Evolutionary conservation across 2,329 filamentous ascomycete species (phyloP).

Genomic region (Ophiostoma novo-ulmi): DNA sequence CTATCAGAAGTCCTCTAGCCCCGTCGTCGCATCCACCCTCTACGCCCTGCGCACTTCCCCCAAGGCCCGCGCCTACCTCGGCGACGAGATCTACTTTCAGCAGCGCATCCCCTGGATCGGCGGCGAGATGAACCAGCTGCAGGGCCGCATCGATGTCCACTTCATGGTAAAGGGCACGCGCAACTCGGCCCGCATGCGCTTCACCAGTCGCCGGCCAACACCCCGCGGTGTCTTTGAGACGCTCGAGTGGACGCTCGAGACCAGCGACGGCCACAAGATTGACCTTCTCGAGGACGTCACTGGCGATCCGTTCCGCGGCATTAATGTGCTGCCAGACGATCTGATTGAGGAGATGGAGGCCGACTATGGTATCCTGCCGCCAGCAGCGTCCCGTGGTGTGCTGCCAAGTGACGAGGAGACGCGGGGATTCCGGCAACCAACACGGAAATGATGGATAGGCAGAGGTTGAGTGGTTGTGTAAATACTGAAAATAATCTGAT

Average conservation of each 20-base stretch:
- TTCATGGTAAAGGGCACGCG: slow-evolving; percentile 82
- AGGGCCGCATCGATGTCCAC: slow-evolving; percentile 79
- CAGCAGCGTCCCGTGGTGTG: slow-evolving; percentile 16
- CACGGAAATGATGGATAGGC: slow-evolving; percentile 29
- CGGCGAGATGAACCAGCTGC: slow-evolving; percentile 87
- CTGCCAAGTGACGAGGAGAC: slow-evolving; percentile 29
- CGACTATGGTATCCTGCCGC: slow-evolving; percentile 25
- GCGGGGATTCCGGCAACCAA: slow-evolving; percentile 50
- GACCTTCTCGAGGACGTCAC: slow-evolving; percentile 65
- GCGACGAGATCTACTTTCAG: slow-evolving; percentile 80
- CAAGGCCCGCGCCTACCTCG: slow-evolving; percentile 68
- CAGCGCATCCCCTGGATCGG: slow-evolving; percentile 76
- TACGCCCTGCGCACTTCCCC: slow-evolving; percentile 84
- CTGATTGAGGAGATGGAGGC: slow-evolving; percentile 36
- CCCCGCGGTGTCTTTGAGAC: slow-evolving; percentile 70
- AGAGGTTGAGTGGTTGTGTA: background rate
- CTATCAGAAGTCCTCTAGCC: slow-evolving; percentile 92
- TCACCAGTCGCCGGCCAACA: slow-evolving; percentile 65
- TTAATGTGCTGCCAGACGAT: slow-evolving; percentile 27
- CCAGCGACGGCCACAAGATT: slow-evolving; percentile 54
- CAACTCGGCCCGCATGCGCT: slow-evolving; percentile 67
- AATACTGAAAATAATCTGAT: background rate
- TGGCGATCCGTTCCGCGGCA: slow-evolving; percentile 27
- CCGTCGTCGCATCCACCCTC: slow-evolving; percentile 78
- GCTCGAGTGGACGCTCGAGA: slow-evolving; percentile 79